phyloP scores from a whole-genome alignment of 2,329 filamentous ascomycete species.

The Aspergillus ochraceus region DNA sequence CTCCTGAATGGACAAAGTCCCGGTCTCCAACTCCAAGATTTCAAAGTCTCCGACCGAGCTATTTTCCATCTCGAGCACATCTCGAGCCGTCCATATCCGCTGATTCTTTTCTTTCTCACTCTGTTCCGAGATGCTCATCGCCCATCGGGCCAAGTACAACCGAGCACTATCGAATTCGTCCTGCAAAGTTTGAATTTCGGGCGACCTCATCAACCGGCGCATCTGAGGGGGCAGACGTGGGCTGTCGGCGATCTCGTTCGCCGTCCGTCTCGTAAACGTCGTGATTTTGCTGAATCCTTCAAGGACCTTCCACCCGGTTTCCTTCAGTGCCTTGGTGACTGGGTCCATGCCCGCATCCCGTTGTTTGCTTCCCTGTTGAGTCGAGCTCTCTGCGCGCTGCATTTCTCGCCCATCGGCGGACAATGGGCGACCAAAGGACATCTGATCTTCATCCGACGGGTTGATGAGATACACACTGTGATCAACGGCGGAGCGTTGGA shows the following conservation, averaged over 20 bases:
- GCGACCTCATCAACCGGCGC: slow-evolving; percentile 78
- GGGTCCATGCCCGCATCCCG: slow-evolving; percentile 83
- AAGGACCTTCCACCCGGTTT: slow-evolving; percentile 92
- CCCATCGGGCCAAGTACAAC: slow-evolving; percentile 92
- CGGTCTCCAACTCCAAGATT: slow-evolving; percentile 76
- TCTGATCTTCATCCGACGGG: slow-evolving; percentile 78
- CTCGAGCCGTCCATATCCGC: slow-evolving; percentile 88
- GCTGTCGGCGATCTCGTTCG: slow-evolving; percentile 88
- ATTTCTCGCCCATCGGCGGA: slow-evolving; percentile 44
- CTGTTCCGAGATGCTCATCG: slow-evolving; percentile 98
- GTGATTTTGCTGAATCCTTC: slow-evolving; percentile 98
- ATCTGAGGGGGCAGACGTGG: slow-evolving; percentile 88
- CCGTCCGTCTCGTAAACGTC: slow-evolving; percentile 88
- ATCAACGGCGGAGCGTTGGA: slow-evolving; percentile 83
- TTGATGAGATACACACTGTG: slow-evolving; percentile 90
- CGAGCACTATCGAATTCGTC: slow-evolving; percentile 97
- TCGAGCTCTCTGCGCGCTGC: slow-evolving; percentile 34
- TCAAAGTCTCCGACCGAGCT: slow-evolving; percentile 96
- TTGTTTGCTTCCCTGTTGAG: slow-evolving; percentile 31
- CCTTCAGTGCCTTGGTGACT: slow-evolving; percentile 88
- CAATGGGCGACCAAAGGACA: slow-evolving; percentile 65
- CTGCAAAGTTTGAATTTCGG: slow-evolving; percentile 90
- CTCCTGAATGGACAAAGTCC: slow-evolving; percentile 72
- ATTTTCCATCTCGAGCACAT: slow-evolving; percentile 90
- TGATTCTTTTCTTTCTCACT: slow-evolving; percentile 83